Evolutionary conservation across 169 alveolate genomes (phyloP).

Genomic region (Prorocentrum cordatum): DNA sequence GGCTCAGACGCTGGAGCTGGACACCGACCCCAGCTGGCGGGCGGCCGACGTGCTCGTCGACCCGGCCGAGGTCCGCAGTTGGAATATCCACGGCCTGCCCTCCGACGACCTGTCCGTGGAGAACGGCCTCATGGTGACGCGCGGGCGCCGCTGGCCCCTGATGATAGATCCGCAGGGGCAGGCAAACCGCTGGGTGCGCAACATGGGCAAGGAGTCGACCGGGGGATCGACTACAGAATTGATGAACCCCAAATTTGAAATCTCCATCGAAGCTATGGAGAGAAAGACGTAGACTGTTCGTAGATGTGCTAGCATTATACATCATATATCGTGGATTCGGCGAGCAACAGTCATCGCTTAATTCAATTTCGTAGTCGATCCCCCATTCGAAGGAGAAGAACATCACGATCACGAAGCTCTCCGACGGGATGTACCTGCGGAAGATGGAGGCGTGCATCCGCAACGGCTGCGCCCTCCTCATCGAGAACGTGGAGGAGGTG

Average conservation of each 20-base stretch:
- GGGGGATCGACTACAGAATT: background rate
- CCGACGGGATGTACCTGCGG: conserved; percentile 83
- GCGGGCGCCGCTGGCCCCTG: conserved; percentile 71
- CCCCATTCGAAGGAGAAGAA: conserved; percentile 11
- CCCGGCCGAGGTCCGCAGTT: conserved; percentile 82
- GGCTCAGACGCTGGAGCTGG: conserved; percentile 77
- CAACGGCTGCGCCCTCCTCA: conserved; percentile 84
- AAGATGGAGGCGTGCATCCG: conserved; percentile 83
- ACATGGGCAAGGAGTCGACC: conserved; percentile 80
- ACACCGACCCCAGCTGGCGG: conserved; percentile 79
- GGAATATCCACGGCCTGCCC: conserved; percentile 76
- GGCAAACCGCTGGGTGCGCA: conserved; percentile 87
- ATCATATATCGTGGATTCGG: too few species aligned
- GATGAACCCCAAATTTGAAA: background rate
- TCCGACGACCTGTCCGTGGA: conserved; percentile 80
- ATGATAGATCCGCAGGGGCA: conserved; percentile 90
- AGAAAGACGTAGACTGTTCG: too few species aligned
- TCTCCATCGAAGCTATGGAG: background rate
- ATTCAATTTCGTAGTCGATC: too few species aligned
- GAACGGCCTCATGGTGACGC: conserved; percentile 83
- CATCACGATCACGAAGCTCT: conserved; percentile 77
- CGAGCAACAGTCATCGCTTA: too few species aligned
- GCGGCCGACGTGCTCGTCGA: conserved; percentile 81
- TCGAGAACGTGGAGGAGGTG: conserved; percentile 90
- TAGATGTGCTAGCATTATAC: too few species aligned